phyloP scores from a whole-genome alignment of 1,284 basidiomycete species.

The Heliocybe sulcata region DNA sequence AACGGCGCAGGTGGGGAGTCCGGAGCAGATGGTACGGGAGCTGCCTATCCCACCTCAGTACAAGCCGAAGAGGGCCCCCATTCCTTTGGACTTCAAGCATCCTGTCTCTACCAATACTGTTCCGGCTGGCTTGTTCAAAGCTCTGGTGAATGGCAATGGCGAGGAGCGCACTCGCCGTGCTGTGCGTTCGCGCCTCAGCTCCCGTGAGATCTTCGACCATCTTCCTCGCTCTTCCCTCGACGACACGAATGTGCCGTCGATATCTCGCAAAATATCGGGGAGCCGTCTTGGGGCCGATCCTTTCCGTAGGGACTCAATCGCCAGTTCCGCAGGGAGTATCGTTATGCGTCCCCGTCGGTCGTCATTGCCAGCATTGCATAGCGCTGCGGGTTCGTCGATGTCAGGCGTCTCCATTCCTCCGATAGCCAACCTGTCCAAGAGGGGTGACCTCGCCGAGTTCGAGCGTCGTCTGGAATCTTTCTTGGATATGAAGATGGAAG shows the following conservation, averaged over 20 bases:
- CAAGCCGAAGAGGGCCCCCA: slow-evolving; percentile 62
- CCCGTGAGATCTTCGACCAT: slow-evolving; percentile 57
- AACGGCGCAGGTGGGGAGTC: background rate
- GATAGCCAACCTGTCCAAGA: slow-evolving; percentile 40
- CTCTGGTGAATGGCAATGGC: slow-evolving; percentile 43
- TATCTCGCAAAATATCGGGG: slow-evolving; percentile 50
- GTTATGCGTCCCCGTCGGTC: slow-evolving; percentile 39
- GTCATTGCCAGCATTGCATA: slow-evolving; percentile 52
- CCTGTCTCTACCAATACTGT: slow-evolving; percentile 67
- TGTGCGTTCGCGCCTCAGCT: slow-evolving; percentile 68
- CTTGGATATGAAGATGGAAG: slow-evolving; percentile 62
- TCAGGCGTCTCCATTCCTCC: slow-evolving; percentile 38
- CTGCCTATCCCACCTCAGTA: slow-evolving; percentile 27
- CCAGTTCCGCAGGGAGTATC: slow-evolving; percentile 34
- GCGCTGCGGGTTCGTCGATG: slow-evolving; percentile 21
- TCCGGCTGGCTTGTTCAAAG: slow-evolving; percentile 78
- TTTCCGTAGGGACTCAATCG: slow-evolving; percentile 24
- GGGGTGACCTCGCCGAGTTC: slow-evolving; percentile 50
- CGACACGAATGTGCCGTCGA: slow-evolving; percentile 59
- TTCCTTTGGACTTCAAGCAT: slow-evolving; percentile 76
- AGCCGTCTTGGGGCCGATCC: slow-evolving; percentile 51
- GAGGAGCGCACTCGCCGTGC: slow-evolving; percentile 60
- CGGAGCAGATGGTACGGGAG: slow-evolving; percentile 9
- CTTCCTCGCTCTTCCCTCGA: slow-evolving; percentile 64
- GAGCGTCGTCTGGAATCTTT: slow-evolving; percentile 52